phyloP scores from a whole-genome alignment of 2,329 filamentous ascomycete species.

The Xylaria sp. region DNA sequence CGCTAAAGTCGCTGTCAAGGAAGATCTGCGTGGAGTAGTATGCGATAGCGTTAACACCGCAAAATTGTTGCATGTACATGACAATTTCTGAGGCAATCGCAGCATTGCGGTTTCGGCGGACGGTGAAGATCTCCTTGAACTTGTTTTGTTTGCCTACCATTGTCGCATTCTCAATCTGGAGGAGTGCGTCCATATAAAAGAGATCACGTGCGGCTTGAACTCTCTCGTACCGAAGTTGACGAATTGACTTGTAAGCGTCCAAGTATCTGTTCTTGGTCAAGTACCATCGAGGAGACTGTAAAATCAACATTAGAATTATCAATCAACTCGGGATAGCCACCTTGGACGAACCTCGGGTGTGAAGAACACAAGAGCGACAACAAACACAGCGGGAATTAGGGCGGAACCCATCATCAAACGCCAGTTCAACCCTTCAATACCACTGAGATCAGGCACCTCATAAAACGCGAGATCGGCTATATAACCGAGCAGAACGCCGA shows the following conservation, averaged over 20 bases:
- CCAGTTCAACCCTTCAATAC: conserved; percentile 70
- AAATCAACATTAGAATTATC: conserved; percentile 19
- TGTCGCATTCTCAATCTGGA: conserved; percentile 65
- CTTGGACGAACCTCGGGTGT: conserved; percentile 50
- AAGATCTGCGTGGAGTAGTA: conserved; percentile 71
- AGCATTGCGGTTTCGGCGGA: conserved; percentile 70
- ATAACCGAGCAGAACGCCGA: conserved; percentile 67
- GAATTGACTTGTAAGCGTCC: conserved; percentile 60
- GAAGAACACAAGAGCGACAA: conserved; percentile 63
- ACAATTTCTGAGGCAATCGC: conserved; percentile 69
- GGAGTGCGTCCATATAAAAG: conserved; percentile 66
- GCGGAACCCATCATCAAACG: conserved; percentile 76
- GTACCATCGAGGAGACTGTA: conserved; percentile 51
- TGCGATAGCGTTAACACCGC: conserved; percentile 58
- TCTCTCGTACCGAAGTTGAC: conserved; percentile 59
- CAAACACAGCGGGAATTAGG: conserved; percentile 68
- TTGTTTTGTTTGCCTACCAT: conserved; percentile 61
- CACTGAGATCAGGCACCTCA: conserved; percentile 59
- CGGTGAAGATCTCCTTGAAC: conserved; percentile 66
- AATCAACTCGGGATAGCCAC: neutral
- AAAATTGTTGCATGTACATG: conserved; percentile 74
- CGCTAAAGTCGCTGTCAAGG: conserved; percentile 61
- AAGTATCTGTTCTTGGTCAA: conserved; percentile 58
- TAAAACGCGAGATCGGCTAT: conserved; percentile 70
- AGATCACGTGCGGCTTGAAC: conserved; percentile 66